phyloP scores from a whole-genome alignment of 202 grass and related monocot genomes.

The Tripidium arundinaceum region DNA sequence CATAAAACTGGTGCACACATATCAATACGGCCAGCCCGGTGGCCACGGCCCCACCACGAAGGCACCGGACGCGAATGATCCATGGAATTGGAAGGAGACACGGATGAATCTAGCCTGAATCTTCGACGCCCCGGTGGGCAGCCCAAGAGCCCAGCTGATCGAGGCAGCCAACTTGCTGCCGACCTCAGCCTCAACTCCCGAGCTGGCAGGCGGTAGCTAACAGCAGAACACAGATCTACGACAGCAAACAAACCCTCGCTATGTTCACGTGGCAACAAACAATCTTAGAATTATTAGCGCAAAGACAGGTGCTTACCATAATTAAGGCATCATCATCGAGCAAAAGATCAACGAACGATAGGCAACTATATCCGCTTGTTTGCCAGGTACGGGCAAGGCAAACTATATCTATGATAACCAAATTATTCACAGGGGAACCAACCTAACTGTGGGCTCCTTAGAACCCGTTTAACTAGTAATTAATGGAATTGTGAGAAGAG shows the following conservation, averaged over 20 bases:
- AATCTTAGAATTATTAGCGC: neutral
- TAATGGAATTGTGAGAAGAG: slow-evolving; percentile 16
- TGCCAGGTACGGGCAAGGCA: neutral
- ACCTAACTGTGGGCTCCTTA: neutral
- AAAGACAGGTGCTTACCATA: neutral
- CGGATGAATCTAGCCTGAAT: slow-evolving; percentile 22
- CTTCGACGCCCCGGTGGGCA: neutral
- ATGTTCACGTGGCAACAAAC: neutral
- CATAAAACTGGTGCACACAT: slow-evolving; percentile 37
- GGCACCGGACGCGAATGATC: neutral
- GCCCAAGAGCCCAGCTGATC: neutral
- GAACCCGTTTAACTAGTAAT: neutral
- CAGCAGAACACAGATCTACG: slow-evolving; percentile 35
- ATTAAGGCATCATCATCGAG: neutral
- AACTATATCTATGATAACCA: neutral
- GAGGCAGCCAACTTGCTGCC: slow-evolving; percentile 13
- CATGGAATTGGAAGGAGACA: no score
- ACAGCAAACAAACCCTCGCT: slow-evolving; percentile 7
- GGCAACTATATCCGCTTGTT: neutral
- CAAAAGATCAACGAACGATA: neutral
- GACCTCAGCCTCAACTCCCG: slow-evolving; percentile 8
- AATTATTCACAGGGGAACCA: slow-evolving; percentile 12
- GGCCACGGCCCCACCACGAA: neutral
- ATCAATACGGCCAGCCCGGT: neutral
- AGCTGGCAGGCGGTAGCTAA: slow-evolving; percentile 34